Evolutionary conservation across 805 yeast genomes (phyloP), one percentile per base, ranked within the genome.

Genomic region (Lachancea quebecensis): DNA sequence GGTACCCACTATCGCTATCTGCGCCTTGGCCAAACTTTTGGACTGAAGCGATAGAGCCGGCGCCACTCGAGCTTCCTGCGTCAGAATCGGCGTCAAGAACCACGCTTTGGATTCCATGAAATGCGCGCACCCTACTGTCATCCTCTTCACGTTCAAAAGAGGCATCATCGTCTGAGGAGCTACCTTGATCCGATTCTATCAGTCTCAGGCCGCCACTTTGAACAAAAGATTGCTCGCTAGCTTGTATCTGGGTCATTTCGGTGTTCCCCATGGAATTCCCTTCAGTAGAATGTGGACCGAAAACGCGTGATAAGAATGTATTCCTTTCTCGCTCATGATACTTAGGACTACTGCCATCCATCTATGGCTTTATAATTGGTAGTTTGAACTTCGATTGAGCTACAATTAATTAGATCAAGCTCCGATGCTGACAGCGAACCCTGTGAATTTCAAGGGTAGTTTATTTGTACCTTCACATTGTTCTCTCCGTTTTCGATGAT

Each of bases 161-260:
- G 2, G 51, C 58, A 18, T 58, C 63, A 11, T 55, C 64, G 1
- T 55, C 58, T 11, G 65, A 52, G 18, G 60, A 53, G 1, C 59
- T 49, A 3, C 55, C 67, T 28, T 58, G 67, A 42, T 64, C 68
- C 2, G 68, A 64, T 42, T 64, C 66, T 18, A 65, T 64, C 10
- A 62, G 47, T 29, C 64, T 49, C 12, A 45, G 35, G 15, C 52
- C 63, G 21, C 55, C 53, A 11, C 50, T 57, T 4, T 41, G 41
- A 15, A 39, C 36, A 11, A 41, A 40, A 18, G 47, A 41, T 16
- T 46, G 42, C 29, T 50, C 54, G 14, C 44, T 46, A 4, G 35
- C 39, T 15, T 48, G 51, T 27, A 35, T 35, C 10, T 48, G 49
- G 41, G 61, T 55, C 58, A 62, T 50, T 39, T 61, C 67, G 6